Base-by-base conservation (phyloP, 805 yeast genomes). In the Saccharomyces cerevisiae region DNA sequence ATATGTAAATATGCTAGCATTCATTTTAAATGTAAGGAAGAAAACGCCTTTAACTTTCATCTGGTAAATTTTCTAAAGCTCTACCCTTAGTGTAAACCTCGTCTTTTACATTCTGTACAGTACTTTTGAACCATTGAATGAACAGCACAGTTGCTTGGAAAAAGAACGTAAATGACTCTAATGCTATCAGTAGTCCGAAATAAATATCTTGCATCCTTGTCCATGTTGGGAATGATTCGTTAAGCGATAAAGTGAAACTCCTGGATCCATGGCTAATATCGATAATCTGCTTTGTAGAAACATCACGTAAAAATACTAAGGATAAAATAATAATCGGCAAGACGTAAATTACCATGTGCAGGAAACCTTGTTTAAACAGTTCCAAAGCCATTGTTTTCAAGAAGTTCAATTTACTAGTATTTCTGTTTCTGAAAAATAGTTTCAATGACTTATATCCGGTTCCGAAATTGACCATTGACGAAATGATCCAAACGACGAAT, bases 21-120 rank as follows among this genome's bases (percentile, higher is more conserved):
- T 29, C 24, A 48, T 9, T 17, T 36, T 13, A 36, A 36, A 3
- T 17, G 43, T 11, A 6, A 17, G 5, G 41, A 21, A 17, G 2
- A 32, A 31, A 36, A 21, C 11, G 24, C 43, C 17, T 36, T 36
- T 13, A 36, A 36, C 10, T 6, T 17, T n/a, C 21, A 6, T 47
- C 32, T 22, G 58, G 47, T 36, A 60, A 64, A 61, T 77, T 79
- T 58, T 79, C 80, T 53, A 81, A 71, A 3, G 82, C 78, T 60
- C 81, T 76, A 1, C 85, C 85, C 51, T 75, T 74, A 11, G 81
- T 81, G 56, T 81, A 82, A 55, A 75, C 74, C 59, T 81, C 83
- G 55, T 79, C 79, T 61, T 78, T 80, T n/a, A 82, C 82, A 58
- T 75, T 74, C 49, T 76, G 68, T 22, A 59, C 54, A 0, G 66